Evolutionary conservation across 108 stramenopile genomes (phyloP), one percentile per base, ranked within the genome.

Genomic region (Pseudonitzschia pungens): DNA sequence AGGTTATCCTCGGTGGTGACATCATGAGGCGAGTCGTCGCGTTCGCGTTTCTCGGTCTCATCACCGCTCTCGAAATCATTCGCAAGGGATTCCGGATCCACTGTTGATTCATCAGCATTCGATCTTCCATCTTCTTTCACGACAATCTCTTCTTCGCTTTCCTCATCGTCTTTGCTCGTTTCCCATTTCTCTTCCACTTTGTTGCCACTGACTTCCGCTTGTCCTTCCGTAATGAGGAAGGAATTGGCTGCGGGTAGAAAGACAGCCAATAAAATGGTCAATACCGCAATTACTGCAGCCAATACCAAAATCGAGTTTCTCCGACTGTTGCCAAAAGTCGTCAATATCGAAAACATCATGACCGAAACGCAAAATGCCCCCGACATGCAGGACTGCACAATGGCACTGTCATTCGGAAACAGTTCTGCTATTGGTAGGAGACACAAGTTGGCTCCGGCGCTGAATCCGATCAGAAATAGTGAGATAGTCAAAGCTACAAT

Each of bases 281-380:
- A 41, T 7, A 65, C 15, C 18, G 57, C n/a, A 53, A 83, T 21
- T 53, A 60, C 14, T 20, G 20, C 50, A 14, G 78, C 71, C 77
- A 70, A 83, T 43, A 15, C 16, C 26, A 57, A 55, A 48, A 77
- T 54, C 12, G 72, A 60, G 4, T 16, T 20, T 24, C 36, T 71
- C 22, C 40, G 18, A 14, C 59, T 53, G 26, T 68, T 52, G 33
- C 57, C 63, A 12, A 2, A 4, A 4, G 16, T 2, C 4, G 76
- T 69, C 67, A 78, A 40, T 15, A 52, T 69, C 54, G 75, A 48
- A 76, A 83, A 79, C 0, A 77, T 67, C n/a, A 83, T 41, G 26
- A 76, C 79, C 42, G 74, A 71, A 15, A 83, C 41, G 31, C 80
- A 71, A 68, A 80, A 83, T 12, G 83, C 83, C n/a, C 83, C 83